Evolutionary conservation across 768 basidiomycete genomes (phyloP), one percentile per base, ranked within the genome.

Genomic region (Termitomyces sp.): DNA sequence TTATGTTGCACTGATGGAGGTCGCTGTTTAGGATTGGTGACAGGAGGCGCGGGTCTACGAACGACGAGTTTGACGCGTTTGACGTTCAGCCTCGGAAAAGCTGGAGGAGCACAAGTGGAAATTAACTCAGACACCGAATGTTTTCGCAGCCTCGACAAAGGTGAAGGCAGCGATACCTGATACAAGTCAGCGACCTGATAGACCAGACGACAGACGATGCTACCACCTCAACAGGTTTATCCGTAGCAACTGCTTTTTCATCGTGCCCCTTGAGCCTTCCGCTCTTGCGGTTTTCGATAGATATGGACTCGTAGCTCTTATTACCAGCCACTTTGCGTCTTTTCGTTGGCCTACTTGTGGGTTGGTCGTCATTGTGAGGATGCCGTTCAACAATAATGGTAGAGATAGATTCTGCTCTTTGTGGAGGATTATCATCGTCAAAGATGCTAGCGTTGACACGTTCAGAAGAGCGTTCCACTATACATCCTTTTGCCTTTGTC

Each of bases 1-100:
- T 77, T 77, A 64, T 81, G 79, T 50, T 74, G 74, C 0, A 85
- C 74, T 0, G 74, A 72, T 0, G 81, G 77, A 1, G 91, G 88
- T 12, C 77, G 76, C 67, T 97, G 94, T 13, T 68, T 69, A 0
- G 89, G 93, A 69, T 87, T 82, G 13, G 91, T 83, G 46, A 85
- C 74, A 2, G 74, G 67, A 3, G 83, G 84, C 1, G 81, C 79
- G 7, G 89, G 90, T 13, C 75, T 75, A 41, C 87, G 81, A 14
- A 93, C 87, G 50, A 90, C 79, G 58, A 89, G 76, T 64, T 79
- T 83, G 50, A 91, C 77, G 55, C 90, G 84, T 68, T 81, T 85
- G 58, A 91, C 78, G 33, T 74, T 73, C n/a, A 70, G 70, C 59
- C 63, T 71, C 20, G 67, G 64, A 35, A 26, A 20, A 58, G 49